Percentiles rank a stretch among this genome's conserved stretches.
phyloP scores from a whole-genome alignment of 148 eudicot species.

The Arctostaphylos glauca region DNA sequence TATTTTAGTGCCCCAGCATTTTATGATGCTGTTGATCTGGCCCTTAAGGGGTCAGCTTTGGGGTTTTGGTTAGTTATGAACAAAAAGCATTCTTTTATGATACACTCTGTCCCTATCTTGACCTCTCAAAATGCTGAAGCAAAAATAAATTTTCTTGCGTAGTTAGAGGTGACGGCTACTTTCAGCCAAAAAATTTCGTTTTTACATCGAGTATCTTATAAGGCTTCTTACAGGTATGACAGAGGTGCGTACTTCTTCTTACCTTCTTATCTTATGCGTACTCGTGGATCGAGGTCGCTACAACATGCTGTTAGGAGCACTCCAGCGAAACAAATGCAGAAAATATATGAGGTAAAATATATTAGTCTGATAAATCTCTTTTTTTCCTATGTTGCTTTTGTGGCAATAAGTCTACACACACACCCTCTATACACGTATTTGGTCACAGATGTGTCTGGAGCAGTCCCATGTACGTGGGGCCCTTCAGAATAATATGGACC shows the following conservation, averaged over 20 bases:
- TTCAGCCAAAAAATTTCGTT: neutral
- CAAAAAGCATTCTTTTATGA: neutral
- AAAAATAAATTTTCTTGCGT: neutral
- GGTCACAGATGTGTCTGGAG: no score
- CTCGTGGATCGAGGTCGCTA: conserved; percentile 77
- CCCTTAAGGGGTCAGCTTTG: conserved; percentile 5
- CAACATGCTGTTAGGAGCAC: conserved; percentile 60
- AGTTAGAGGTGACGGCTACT: neutral
- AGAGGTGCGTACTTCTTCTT: conserved; percentile 79
- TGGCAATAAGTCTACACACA: neutral
- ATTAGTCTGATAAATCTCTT: neutral
- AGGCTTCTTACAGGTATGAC: conserved; percentile 55
- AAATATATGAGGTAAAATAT: conserved; percentile 58
- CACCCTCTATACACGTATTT: no score
- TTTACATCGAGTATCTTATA: conserved; percentile 7
- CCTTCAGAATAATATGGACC: no score
- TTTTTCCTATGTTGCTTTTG: neutral
- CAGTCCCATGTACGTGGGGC: no score
- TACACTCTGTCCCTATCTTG: neutral
- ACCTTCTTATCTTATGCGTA: conserved; percentile 88
- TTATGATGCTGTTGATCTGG: neutral
- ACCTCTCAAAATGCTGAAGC: neutral
- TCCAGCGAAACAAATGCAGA: conserved; percentile 61
- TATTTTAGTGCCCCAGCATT: conserved; percentile 24
- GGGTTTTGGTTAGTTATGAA: conserved; percentile 8